Percentiles rank a stretch among this genome's conserved stretches.
Evolutionary conservation across 495 filamentous ascomycete genomes (phyloP).

Genomic region (Neurospora discreta): DNA sequence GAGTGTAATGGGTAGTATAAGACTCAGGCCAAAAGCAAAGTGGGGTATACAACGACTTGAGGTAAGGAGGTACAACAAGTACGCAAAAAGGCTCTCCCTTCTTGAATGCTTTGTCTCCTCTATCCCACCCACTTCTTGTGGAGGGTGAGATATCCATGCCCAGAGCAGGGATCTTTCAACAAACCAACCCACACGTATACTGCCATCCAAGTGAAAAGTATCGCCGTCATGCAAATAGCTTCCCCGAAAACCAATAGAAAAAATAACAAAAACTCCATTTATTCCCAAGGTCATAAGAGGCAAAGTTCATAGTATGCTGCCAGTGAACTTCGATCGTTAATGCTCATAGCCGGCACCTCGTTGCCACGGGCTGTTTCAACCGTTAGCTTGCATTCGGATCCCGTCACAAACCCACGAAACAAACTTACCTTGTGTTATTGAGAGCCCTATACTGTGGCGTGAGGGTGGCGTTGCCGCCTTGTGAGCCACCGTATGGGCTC

Average conservation of each 20-base stretch:
- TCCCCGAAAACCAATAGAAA: constrained; percentile 1
- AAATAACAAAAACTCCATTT: neutral
- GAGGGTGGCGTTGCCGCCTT: constrained; percentile 1
- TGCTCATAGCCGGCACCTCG: constrained; percentile 44
- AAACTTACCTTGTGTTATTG: constrained; percentile 36
- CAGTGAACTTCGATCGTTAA: constrained; percentile 4
- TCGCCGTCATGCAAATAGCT: neutral
- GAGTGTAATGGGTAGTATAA: neutral
- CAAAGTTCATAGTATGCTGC: neutral
- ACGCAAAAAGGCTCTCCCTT: neutral
- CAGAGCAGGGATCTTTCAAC: neutral
- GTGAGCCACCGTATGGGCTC: constrained; percentile 9
- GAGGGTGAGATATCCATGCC: neutral
- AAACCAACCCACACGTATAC: neutral
- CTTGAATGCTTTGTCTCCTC: neutral
- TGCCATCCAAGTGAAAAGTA: neutral
- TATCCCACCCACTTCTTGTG: neutral
- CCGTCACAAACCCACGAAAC: neutral
- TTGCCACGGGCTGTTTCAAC: constrained; percentile 39
- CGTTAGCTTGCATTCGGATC: constrained; percentile 9
- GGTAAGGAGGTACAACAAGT: neutral
- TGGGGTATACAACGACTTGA: neutral
- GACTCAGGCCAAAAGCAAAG: neutral
- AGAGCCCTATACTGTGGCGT: constrained; percentile 12
- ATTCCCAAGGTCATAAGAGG: constrained; percentile 3